Conservation (phyloP, 257 asterid genomes). For the Solanum bukasovii region DNA sequence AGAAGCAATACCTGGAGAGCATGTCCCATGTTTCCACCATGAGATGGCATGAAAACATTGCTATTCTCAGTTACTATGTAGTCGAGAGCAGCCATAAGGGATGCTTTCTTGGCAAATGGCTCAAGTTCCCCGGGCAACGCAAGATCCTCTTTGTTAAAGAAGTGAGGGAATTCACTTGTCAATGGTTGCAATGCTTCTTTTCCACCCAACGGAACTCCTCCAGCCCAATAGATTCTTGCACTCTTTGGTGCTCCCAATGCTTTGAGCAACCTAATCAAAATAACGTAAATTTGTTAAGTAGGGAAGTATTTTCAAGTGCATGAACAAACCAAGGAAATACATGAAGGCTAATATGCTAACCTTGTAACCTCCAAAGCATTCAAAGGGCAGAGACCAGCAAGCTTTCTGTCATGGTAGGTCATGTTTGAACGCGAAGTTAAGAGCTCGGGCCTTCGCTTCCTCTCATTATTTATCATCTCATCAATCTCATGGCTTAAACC, state of each 20-base stretch:
- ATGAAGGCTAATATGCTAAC: slow-evolving; percentile 6
- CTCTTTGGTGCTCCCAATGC: slow-evolving; percentile 80
- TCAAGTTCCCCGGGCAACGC: slow-evolving; percentile 78
- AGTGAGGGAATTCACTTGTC: slow-evolving; percentile 51
- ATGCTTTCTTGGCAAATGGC: slow-evolving; percentile 61
- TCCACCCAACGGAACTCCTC: slow-evolving; percentile 90
- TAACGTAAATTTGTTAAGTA: not conserved
- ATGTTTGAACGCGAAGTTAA: slow-evolving; percentile 77
- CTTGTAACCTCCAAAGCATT: slow-evolving; percentile 72
- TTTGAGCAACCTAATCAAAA: slow-evolving; percentile 55
- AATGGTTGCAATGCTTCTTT: slow-evolving; percentile 64
- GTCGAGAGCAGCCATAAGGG: slow-evolving; percentile 86
- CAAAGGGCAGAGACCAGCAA: slow-evolving; percentile 84
- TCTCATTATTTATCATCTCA: slow-evolving; percentile 59
- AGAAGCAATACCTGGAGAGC: slow-evolving; percentile 69
- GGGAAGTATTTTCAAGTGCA: not conserved
- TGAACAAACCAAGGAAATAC: not conserved
- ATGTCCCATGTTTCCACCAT: slow-evolving; percentile 97
- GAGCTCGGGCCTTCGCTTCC: slow-evolving; percentile 54
- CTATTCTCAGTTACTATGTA: slow-evolving; percentile 73
- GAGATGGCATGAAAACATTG: slow-evolving; percentile 95
- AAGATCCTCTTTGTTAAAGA: slow-evolving; percentile 81
- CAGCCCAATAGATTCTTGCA: slow-evolving; percentile 81
- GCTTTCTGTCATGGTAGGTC: slow-evolving; percentile 72
- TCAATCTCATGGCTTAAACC: slow-evolving; percentile 55